Conservation (phyloP, 108 stramenopile genomes). For the Pseudonitzschia multiseries region DNA sequence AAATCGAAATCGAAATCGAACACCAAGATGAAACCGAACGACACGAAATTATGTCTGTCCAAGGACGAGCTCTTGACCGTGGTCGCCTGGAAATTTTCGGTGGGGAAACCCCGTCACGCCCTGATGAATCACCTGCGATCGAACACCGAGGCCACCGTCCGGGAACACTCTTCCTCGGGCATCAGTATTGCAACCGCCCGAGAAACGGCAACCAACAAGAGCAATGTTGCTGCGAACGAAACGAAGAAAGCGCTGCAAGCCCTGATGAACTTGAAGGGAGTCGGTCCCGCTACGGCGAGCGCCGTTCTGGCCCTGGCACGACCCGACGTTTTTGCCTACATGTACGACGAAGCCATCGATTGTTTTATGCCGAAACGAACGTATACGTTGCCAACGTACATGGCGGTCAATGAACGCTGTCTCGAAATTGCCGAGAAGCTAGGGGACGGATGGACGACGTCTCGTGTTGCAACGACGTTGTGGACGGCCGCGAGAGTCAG, state of each 20-base stretch:
- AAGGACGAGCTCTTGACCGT: conserved; percentile 58
- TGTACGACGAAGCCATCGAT: conserved; percentile 87
- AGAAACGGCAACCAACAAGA: not conserved
- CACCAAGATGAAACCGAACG: not conserved
- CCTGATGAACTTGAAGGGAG: conserved; percentile 56
- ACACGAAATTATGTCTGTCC: conserved; percentile 33
- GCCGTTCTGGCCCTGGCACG: conserved; percentile 54
- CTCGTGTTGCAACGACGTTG: conserved; percentile 55
- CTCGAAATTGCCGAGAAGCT: conserved; percentile 39
- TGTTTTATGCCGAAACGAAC: conserved; percentile 60
- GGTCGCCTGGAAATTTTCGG: conserved; percentile 78
- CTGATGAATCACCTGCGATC: conserved; percentile 44
- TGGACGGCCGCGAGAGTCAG: conserved; percentile 66
- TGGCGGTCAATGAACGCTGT: conserved; percentile 49
- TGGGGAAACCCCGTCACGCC: conserved; percentile 69
- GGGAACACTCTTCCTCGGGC: conserved; percentile 28
- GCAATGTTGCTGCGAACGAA: conserved; percentile 2
- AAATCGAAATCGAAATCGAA: no score
- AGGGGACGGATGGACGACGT: conserved; percentile 49
- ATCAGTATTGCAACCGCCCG: conserved; percentile 36
- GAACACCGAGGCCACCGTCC: conserved; percentile 47
- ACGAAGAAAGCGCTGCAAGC: conserved; percentile 31
- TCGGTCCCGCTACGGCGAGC: conserved; percentile 74
- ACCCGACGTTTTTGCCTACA: conserved; percentile 70
- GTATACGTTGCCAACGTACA: conserved; percentile 61